Conservation (phyloP, 352 stramenopile species). For the Pythium utonaiense region DNA sequence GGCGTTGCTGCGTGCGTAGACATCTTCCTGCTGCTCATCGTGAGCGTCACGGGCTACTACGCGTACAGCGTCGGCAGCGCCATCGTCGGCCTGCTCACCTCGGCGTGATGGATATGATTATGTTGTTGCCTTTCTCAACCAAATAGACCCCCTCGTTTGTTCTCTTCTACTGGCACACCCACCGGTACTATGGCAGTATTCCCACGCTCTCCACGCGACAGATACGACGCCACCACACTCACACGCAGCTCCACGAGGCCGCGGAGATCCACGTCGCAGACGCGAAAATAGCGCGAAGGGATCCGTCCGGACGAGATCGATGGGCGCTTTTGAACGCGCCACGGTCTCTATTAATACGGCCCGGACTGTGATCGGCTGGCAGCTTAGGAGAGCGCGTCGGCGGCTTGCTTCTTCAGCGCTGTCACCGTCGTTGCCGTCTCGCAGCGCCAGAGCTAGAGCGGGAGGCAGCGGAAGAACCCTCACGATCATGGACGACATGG, state of each 20-base stretch:
- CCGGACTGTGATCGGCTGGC: background rate
- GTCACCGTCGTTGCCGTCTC: background rate
- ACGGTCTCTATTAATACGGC: background rate
- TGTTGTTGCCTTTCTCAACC: slow-evolving; percentile 15
- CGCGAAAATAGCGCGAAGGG: background rate
- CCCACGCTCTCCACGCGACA: background rate
- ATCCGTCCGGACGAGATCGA: too few species aligned
- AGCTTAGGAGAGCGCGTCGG: background rate
- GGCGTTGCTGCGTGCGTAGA: slow-evolving; percentile 28
- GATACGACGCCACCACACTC: background rate
- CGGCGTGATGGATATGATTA: slow-evolving; percentile 6
- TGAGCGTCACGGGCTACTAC: slow-evolving; percentile 74
- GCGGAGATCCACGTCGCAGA: background rate
- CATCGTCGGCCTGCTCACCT: slow-evolving; percentile 39
- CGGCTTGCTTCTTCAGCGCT: background rate
- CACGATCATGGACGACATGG: slow-evolving; percentile 30
- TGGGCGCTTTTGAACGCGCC: too few species aligned
- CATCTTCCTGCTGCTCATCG: slow-evolving; percentile 63
- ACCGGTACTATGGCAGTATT: background rate
- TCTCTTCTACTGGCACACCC: background rate
- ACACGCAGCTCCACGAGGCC: background rate
- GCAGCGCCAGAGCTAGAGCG: background rate
- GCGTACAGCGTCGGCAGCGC: slow-evolving; percentile 60
- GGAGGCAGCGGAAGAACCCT: background rate
- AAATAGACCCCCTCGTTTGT: slow-evolving; percentile 1